A percentile compares a stretch with the other conserved stretches of the same genome.
Evolutionary conservation across 1,139 yeast genomes (phyloP).

Genomic region (Yarrowia galli): DNA sequence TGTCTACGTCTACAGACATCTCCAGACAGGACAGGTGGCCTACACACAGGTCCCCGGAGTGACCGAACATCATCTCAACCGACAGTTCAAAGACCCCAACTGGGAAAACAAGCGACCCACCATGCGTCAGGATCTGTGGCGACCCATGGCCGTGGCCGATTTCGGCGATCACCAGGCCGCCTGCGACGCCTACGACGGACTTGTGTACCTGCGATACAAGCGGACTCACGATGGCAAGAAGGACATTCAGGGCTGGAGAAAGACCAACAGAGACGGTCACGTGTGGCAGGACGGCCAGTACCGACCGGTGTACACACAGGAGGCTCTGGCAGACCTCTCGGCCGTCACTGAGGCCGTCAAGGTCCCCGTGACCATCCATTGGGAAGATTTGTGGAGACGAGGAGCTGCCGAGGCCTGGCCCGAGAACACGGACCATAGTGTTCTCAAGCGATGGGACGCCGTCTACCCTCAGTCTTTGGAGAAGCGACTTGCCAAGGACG

Average conservation of each 20-base stretch:
- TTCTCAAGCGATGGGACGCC: slow-evolving; percentile 42
- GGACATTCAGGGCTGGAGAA: slow-evolving; percentile 73
- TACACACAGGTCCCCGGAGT: slow-evolving; percentile 77
- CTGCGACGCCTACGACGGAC: slow-evolving; percentile 73
- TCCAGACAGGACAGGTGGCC: slow-evolving; percentile 87
- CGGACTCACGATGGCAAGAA: slow-evolving; percentile 68
- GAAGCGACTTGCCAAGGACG: slow-evolving; percentile 26
- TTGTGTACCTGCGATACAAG: slow-evolving; percentile 73
- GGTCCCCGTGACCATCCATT: slow-evolving; percentile 60
- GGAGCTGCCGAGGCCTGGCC: slow-evolving; percentile 76
- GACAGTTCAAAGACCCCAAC: slow-evolving; percentile 73
- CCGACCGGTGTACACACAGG: slow-evolving; percentile 90
- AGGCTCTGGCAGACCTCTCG: slow-evolving; percentile 86
- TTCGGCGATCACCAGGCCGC: slow-evolving; percentile 71
- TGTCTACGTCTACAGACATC: slow-evolving; percentile 80
- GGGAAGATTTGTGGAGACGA: slow-evolving; percentile 89
- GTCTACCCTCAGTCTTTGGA: slow-evolving; percentile 30
- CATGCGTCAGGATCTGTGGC: slow-evolving; percentile 85
- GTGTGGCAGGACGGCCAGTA: slow-evolving; percentile 77
- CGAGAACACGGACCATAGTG: slow-evolving; percentile 38
- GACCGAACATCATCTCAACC: slow-evolving; percentile 73
- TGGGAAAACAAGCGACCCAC: slow-evolving; percentile 87
- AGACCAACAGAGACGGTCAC: slow-evolving; percentile 76
- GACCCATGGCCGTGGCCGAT: slow-evolving; percentile 85
- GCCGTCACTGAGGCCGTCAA: slow-evolving; percentile 69